Conservation (phyloP, 306 rosid genomes). For the Vicia faba region DNA sequence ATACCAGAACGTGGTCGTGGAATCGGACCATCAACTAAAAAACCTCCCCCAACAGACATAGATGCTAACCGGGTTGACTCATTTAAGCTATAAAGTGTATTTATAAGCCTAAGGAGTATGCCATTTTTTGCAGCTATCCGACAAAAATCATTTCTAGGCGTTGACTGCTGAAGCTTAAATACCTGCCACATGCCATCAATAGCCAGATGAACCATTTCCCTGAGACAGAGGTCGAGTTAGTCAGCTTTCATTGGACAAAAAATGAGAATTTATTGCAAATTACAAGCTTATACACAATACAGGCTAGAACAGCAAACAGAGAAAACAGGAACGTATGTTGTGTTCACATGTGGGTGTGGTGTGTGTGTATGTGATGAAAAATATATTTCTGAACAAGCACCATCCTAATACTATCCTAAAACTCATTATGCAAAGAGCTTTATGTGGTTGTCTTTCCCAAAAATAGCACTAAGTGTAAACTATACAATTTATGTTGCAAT, state of each 20-base stretch:
- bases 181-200: constrained; percentile 99
- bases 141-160: constrained; percentile 92
- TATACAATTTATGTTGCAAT: neutral
- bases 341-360: too few species aligned
- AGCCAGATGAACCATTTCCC: constrained; percentile 99
- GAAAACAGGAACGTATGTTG: neutral
- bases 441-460: constrained; percentile 12
- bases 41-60: constrained; percentile 76
- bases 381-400: constrained; percentile 2
- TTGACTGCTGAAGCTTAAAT: constrained; percentile 96
- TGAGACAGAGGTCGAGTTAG: constrained; percentile 44
- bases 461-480: neutral
- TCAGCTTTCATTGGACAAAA: constrained; percentile 33
- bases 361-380: too few species aligned
- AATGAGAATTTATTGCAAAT: constrained; percentile 31
- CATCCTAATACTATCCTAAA: neutral
- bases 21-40: constrained; percentile 67
- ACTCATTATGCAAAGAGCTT: constrained; percentile 15
- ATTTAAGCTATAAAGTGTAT: constrained; percentile 94
- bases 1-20: constrained; percentile 85
- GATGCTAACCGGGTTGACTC: constrained; percentile 96
- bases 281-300: neutral
- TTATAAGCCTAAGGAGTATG: constrained; percentile 91
- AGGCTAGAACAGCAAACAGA: constrained; percentile 3
- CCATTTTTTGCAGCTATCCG: constrained; percentile 96